Percentiles rank a stretch among this genome's conserved stretches.
Evolutionary conservation across 225 moss, liverwort and hornwort species (phyloP).

Genomic region (Rhytidiadelphus loreus): DNA sequence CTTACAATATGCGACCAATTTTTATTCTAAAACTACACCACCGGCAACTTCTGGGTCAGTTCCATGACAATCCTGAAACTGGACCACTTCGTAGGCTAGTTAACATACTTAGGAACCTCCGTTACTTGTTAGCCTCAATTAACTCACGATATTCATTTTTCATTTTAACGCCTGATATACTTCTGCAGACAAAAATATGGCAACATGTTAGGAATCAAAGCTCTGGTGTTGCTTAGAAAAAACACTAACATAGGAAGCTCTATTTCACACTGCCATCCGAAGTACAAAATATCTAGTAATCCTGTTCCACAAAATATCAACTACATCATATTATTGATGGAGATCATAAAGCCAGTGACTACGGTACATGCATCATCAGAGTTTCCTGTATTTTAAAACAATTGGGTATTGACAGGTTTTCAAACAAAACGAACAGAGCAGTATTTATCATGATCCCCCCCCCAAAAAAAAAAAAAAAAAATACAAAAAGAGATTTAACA

Average conservation of each 20-base stretch:
- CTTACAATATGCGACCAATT: not conserved
- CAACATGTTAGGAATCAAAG: not conserved
- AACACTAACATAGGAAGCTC: not conserved
- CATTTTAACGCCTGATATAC: slow-evolving; percentile 89
- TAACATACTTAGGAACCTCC: not conserved
- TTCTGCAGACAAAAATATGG: slow-evolving; percentile 20
- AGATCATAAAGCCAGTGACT: not conserved
- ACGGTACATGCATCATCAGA: not conserved
- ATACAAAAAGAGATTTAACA: not conserved
- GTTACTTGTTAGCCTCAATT: slow-evolving; percentile 59
- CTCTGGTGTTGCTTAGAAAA: not conserved
- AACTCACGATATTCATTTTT: slow-evolving; percentile 89
- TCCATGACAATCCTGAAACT: not conserved
- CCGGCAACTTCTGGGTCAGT: not conserved
- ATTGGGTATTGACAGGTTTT: not conserved
- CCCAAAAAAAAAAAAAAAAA: not conserved
- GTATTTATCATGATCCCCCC: not conserved
- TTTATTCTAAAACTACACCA: slow-evolving; percentile 1
- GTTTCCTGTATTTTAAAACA: not conserved
- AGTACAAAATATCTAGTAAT: not conserved
- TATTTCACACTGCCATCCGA: not conserved
- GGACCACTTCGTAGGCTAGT: not conserved
- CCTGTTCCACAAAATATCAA: not conserved
- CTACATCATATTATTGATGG: not conserved
- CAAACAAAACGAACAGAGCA: not conserved